phyloP scores from a whole-genome alignment of 1,139 yeast species.

The Geotrichum candidum region DNA sequence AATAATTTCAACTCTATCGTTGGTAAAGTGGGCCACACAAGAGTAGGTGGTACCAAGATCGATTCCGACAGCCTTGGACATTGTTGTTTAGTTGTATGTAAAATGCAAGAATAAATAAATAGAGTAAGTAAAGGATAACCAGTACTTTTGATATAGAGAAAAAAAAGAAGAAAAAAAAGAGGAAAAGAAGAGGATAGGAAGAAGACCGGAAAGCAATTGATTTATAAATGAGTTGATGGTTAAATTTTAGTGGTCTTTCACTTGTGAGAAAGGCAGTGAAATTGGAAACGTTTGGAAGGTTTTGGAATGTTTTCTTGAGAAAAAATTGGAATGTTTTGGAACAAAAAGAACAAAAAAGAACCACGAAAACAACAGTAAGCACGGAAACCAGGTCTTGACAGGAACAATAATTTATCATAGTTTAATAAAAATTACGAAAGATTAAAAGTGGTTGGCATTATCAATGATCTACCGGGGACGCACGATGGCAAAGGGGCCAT shows the following conservation, averaged over 20 bases:
- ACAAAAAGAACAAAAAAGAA: background rate
- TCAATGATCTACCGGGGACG: background rate
- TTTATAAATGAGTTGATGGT: conserved; percentile 1
- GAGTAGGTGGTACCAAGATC: conserved; percentile 47
- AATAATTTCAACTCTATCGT: conserved; percentile 87
- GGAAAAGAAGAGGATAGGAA: background rate
- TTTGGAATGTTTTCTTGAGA: background rate
- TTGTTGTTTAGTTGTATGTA: conserved; percentile 13
- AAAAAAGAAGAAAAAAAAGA: conserved; percentile 1
- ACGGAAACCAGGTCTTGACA: background rate
- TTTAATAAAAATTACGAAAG: background rate
- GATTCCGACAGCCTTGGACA: conserved; percentile 42
- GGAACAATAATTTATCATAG: background rate
- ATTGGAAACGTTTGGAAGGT: conserved; percentile 6
- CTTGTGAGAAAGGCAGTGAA: background rate
- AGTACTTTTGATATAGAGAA: background rate
- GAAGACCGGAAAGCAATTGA: background rate
- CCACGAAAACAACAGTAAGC: no score
- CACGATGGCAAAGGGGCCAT: background rate
- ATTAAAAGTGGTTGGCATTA: background rate
- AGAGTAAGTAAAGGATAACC: background rate
- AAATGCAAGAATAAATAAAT: background rate
- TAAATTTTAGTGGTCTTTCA: background rate
- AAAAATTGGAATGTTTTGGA: background rate
- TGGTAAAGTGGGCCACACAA: conserved; percentile 93